Evolutionary conservation across 179 eudicot genomes (phyloP), one percentile per base, ranked within the genome.

Genomic region (Silene coronaria): DNA sequence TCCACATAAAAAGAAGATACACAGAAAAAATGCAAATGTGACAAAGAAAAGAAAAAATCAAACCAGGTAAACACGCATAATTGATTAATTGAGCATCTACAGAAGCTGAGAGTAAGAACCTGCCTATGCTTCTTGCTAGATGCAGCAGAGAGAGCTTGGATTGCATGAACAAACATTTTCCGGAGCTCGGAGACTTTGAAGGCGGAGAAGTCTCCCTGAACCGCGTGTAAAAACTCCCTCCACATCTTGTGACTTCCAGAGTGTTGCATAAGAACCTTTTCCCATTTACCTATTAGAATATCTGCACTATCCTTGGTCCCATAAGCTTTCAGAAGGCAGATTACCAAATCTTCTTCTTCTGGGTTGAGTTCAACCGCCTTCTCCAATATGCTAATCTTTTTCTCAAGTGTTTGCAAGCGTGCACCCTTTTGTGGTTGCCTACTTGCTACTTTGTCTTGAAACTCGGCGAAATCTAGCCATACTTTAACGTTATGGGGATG

Each of bases 301-400:
- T 93, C 96, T 11, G 82, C 77, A 79, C 87, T 84, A 76, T 93
- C 97, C 80, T 93, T 88, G 42, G 76, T 86, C 62, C 82, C 92
- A 82, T 93, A 90, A 77, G 99, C 88, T 70, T 87, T 89, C 84
- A 93, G 75, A 77, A 96, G 94, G 81, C 76, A 74, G 55, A 93
- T 84, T 74, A 93, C 71, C 71, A 96, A 79, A 67, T 96, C 94
- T 85, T 93, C 99, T 76, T 87, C 89, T 55, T 91, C 96, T 1
- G 91, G 90, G 78, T 93, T 96, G 68, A 93, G 87, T 82, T 96
- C 97, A 67, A 74, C 72, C 42, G 98, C 99, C 87, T 96, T 96
- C 84, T 96, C 98, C 84, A 96, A 82, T 81, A 96, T 91, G 78
- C 99, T 96, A 75, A 96, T 90, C 80, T 96, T 96, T 89, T 93